These are phyloP conservation scores for Elongisporangium senticosum DNA, from an alignment of 352 stramenopile genomes.

Conservation along the genomic window DNA sequence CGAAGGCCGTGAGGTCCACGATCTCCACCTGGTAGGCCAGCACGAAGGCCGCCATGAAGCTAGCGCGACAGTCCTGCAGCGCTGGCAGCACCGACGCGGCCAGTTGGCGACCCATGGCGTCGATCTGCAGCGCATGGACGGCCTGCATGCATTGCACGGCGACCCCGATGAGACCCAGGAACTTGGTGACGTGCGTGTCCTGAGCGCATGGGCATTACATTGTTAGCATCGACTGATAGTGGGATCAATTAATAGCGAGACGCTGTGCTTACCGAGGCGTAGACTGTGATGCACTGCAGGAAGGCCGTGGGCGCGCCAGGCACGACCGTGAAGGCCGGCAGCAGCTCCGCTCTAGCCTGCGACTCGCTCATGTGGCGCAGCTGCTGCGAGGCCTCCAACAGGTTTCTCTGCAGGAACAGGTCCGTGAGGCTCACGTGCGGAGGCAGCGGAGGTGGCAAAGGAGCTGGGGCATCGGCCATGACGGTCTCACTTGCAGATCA, in stretches of 20 bases:
- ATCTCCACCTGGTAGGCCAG: constrained; percentile 31
- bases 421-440: constrained; percentile 14
- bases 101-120: constrained; percentile 22
- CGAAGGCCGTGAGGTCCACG: constrained; percentile 24
- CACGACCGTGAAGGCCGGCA: constrained; percentile 24
- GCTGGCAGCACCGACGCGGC: constrained; percentile 37
- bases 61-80: constrained; percentile 23
- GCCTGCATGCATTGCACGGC: constrained; percentile 16
- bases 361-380: constrained; percentile 31
- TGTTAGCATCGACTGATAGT: background rate
- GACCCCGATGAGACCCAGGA: constrained; percentile 7
- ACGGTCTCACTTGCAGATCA: background rate
- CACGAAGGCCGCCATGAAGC: constrained; percentile 36
- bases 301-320: constrained; percentile 26
- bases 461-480: background rate
- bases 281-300: constrained; percentile 30
- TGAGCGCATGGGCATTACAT: constrained; percentile 8
- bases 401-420: constrained; percentile 23
- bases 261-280: constrained; percentile 1
- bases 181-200: constrained; percentile 3
- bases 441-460: constrained; percentile 1
- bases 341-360: constrained; percentile 23
- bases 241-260: background rate
- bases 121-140: constrained; percentile 15
- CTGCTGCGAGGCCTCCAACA: constrained; percentile 19